Percentiles rank a stretch among this genome's conserved stretches.
Conservation (phyloP, 352 stramenopile genomes). For the Globisporangium heterothallicum region DNA sequence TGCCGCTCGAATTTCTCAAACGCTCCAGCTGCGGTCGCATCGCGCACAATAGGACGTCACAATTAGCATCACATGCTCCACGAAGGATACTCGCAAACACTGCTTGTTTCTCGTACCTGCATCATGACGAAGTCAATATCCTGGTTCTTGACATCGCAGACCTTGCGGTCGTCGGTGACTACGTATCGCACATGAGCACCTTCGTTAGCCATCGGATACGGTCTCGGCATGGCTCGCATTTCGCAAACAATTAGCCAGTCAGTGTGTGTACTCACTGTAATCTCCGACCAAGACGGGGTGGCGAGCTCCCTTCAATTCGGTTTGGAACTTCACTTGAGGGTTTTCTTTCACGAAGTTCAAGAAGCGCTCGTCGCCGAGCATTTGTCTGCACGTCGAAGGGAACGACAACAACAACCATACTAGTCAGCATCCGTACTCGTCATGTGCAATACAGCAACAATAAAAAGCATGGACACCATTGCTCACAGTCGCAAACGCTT, state of each 20-base stretch:
- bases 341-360: slow-evolving; percentile 84
- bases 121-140: slow-evolving; percentile 76
- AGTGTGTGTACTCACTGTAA: slow-evolving; percentile 46
- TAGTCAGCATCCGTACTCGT: too few relatives aligned
- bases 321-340: slow-evolving; percentile 80
- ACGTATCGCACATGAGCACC: slow-evolving; percentile 1
- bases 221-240: too few relatives aligned
- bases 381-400: slow-evolving; percentile 25
- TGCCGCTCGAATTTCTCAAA: slow-evolving; percentile 78
- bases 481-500: too few relatives aligned
- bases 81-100: too few relatives aligned
- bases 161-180: slow-evolving; percentile 82
- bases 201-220: not conserved
- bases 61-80: not conserved
- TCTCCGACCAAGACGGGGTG: slow-evolving; percentile 82
- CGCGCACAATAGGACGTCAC: not conserved
- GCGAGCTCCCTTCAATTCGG: slow-evolving; percentile 75
- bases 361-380: slow-evolving; percentile 75
- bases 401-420: too few relatives aligned
- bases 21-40: slow-evolving; percentile 58
- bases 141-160: slow-evolving; percentile 87
- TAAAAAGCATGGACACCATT: too few relatives aligned
- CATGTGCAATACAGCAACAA: too few relatives aligned
- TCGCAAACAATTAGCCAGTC: not conserved
- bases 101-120: slow-evolving; percentile 53